Conservation (phyloP, 2,329 filamentous ascomycete species). For the Trichoderma endophyticum region DNA sequence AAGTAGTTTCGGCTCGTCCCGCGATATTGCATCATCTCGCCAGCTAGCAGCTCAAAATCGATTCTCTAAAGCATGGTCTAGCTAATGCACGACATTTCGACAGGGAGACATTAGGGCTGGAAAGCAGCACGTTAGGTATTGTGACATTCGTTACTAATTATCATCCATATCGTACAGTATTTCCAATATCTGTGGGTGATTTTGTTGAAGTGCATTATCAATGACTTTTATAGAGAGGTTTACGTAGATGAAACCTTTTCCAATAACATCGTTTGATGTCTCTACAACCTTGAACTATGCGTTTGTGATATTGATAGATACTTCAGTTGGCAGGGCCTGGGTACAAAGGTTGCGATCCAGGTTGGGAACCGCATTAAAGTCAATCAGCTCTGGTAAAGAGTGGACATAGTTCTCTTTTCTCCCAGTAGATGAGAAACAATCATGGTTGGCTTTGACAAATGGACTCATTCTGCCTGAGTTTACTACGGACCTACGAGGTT, state of each 20-base stretch:
- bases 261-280: neutral
- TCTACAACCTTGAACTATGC: no score
- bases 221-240: constrained; percentile 21
- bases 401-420: no score
- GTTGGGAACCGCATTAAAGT: no score
- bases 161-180: neutral
- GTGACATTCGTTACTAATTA: neutral
- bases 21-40: neutral
- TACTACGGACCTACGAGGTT: no score
- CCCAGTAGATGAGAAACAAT: no score
- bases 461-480: no score
- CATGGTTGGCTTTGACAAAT: no score
- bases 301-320: no score
- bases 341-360: no score
- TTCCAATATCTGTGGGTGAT: neutral
- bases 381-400: no score
- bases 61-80: neutral
- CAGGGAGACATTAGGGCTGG: neutral
- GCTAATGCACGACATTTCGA: neutral
- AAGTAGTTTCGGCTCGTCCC: neutral
- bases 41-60: neutral
- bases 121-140: neutral
- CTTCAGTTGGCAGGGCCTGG: no score
- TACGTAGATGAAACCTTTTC: constrained; percentile 22
- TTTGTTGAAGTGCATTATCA: constrained; percentile 4